A percentile compares a stretch with the other conserved stretches of the same genome.
These are phyloP conservation scores for Saccharomycopsis sp. DNA, from an alignment of 805 yeast species.

Conservation along the genomic window DNA sequence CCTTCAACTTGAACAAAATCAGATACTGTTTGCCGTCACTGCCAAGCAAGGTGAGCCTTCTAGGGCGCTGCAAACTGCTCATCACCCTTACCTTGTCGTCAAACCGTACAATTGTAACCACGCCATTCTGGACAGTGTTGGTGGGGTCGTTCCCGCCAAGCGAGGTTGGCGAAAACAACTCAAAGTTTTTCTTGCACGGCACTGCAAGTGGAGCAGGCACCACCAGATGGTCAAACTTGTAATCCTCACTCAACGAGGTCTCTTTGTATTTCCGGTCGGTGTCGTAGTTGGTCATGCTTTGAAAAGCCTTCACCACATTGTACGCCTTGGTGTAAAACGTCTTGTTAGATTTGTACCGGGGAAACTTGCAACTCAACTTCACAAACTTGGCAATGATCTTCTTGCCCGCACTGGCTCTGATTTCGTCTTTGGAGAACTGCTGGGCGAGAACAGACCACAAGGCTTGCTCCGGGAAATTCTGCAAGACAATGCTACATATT, in stretches of 20 bases:
- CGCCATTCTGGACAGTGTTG: slow-evolving; percentile 32
- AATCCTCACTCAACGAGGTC: slow-evolving; percentile 31
- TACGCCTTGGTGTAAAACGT: slow-evolving; percentile 22
- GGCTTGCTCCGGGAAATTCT: slow-evolving; percentile 69
- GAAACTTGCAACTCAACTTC: slow-evolving; percentile 11
- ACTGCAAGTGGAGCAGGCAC: slow-evolving; percentile 52
- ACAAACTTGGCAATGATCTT: slow-evolving; percentile 12
- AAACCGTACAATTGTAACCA: slow-evolving; percentile 50
- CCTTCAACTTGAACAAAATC: slow-evolving; percentile 74
- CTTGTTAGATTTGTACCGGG: slow-evolving; percentile 20
- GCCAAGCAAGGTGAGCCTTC: slow-evolving; percentile 66
- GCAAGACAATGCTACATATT: slow-evolving; percentile 50
- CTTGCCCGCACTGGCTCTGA: slow-evolving; percentile 27
- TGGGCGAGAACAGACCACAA: slow-evolving; percentile 80
- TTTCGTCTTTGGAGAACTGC: slow-evolving; percentile 44
- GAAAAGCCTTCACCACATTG: slow-evolving; percentile 25
- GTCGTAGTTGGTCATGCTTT: slow-evolving; percentile 24
- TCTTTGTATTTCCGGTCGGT: slow-evolving; percentile 16
- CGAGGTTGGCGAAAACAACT: too few species aligned
- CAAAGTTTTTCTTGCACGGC: slow-evolving; percentile 65
- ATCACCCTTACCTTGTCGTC: slow-evolving; percentile 63
- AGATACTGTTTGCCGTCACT: slow-evolving; percentile 68
- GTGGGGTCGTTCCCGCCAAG: too few species aligned
- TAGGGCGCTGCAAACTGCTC: slow-evolving; percentile 80
- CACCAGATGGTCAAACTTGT: slow-evolving; percentile 33